Evolutionary conservation across 129 eudicot genomes (phyloP).

Genomic region (Glebionis coronaria): DNA sequence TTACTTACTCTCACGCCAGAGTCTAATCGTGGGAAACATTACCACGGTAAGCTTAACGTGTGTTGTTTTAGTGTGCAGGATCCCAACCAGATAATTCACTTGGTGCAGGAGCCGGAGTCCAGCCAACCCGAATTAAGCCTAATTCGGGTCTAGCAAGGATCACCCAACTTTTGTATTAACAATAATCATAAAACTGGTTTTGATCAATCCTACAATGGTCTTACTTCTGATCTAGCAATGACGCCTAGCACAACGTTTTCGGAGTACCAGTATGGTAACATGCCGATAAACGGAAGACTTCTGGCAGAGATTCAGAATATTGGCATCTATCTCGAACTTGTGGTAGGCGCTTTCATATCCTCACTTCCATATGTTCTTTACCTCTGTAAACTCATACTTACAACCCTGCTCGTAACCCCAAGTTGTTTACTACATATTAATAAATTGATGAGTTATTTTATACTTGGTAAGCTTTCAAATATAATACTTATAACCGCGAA

Average conservation of each 20-base stretch:
- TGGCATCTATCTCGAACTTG: constrained; percentile 66
- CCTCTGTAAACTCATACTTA: background rate
- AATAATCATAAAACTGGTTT: constrained; percentile 37
- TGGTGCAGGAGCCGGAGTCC: no score
- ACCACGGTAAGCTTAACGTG: no score
- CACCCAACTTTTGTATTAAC: no score
- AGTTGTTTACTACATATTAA: background rate
- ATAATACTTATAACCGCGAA: background rate
- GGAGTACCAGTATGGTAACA: constrained; percentile 49
- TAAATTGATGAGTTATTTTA: constrained; percentile 15
- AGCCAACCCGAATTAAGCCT: no score
- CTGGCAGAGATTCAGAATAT: constrained; percentile 69
- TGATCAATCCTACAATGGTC: constrained; percentile 47
- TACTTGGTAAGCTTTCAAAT: constrained; percentile 3
- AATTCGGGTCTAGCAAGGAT: no score
- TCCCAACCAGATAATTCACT: no score
- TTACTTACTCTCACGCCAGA: no score
- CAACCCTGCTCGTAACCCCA: constrained; percentile 5
- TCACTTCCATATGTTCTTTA: no score
- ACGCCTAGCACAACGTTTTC: constrained; percentile 37
- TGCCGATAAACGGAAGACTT: constrained; percentile 67
- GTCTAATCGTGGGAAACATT: no score
- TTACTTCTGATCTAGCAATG: constrained; percentile 40
- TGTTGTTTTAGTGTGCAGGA: no score
- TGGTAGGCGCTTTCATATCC: constrained; percentile 40